Evolutionary conservation across 73 alveolate species (phyloP), one percentile per base, ranked within the genome.

Genomic region (Blepharisma japonicum): DNA sequence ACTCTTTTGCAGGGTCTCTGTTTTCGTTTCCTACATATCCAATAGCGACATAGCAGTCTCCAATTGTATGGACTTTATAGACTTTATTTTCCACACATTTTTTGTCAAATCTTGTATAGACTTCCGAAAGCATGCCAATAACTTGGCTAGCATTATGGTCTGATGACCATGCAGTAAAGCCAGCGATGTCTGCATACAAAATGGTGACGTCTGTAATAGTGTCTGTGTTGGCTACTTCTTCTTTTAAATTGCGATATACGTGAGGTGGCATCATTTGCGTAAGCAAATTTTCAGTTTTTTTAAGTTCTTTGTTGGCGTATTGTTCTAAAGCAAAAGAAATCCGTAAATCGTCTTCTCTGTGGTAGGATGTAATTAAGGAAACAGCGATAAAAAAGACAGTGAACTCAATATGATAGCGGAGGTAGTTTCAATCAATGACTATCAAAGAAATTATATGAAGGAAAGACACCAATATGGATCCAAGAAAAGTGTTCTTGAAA

Each of bases 1-100:
- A 98, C 82, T 96, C 99, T 80, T 94, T 91, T 67, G 83, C 92
- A 27, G 88, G 87, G 84, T 96, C 88, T 86, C 99, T 93, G 68
- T 92, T 92, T 53, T 89, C 93, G 71, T 90, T 92, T 9, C 98
- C 98, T 45, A 88, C 91, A 50, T 87, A 90, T 14, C 99, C 98
- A 90, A 94, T 80, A 56, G 93, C 95, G 6, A 96, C 99, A 79
- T 96, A 96, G 77, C 98, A 92, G 81, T 96, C 99, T 0, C 99
- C 99, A 14, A 96, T 96, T 6, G 99, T 96, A 74, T 94, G 97
- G 3, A 96, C 98, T 82, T 96, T 96, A 79, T 94, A 96, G n/a
- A 94, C 99, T 47, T 94, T 83, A 68, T 95, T 86, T 68, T 87
- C 91, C 45, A 86, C 89, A 68, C 98, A 92, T n/a, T 92, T 92